Evolutionary conservation across 2,329 filamentous ascomycete genomes (phyloP).

Genomic region (Cercospora beticola): DNA sequence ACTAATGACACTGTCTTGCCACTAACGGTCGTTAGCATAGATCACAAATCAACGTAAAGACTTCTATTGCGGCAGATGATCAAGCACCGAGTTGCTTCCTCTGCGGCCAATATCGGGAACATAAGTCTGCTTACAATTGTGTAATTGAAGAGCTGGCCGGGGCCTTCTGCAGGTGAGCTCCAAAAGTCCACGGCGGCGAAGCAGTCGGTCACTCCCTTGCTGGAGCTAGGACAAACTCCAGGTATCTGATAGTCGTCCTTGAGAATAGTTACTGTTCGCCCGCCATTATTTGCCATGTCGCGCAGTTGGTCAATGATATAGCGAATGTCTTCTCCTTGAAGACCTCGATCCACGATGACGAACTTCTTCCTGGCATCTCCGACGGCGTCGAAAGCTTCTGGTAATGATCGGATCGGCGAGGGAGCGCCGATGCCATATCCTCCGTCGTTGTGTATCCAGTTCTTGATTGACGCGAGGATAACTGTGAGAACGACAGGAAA

Average conservation of each 20-base stretch:
- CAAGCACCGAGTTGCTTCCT: neutral
- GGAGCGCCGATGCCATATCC: conserved; percentile 68
- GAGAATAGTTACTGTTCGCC: conserved; percentile 55
- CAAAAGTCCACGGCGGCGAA: conserved; percentile 74
- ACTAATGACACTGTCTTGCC: conserved; percentile 66
- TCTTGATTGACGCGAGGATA: conserved; percentile 58
- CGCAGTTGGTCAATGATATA: conserved; percentile 65
- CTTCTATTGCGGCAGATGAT: neutral
- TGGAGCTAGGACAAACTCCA: conserved; percentile 57
- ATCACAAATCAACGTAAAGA: neutral
- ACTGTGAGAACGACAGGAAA: conserved; percentile 55
- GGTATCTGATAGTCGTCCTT: conserved; percentile 60
- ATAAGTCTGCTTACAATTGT: conserved; percentile 37
- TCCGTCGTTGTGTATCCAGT: conserved; percentile 75
- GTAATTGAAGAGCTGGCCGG: conserved; percentile 73
- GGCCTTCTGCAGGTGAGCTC: conserved; percentile 69
- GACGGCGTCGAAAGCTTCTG: conserved; percentile 60
- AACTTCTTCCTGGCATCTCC: conserved; percentile 63
- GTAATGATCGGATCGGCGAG: conserved; percentile 61
- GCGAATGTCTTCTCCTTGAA: conserved; percentile 66
- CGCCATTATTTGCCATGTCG: conserved; percentile 55
- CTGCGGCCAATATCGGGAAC: neutral
- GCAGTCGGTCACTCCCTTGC: conserved; percentile 64
- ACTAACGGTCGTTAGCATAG: neutral
- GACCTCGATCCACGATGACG: conserved; percentile 73